These are phyloP conservation scores for Saccharum hybrid DNA, from an alignment of 202 grass and related monocot genomes.

Conservation along the genomic window DNA sequence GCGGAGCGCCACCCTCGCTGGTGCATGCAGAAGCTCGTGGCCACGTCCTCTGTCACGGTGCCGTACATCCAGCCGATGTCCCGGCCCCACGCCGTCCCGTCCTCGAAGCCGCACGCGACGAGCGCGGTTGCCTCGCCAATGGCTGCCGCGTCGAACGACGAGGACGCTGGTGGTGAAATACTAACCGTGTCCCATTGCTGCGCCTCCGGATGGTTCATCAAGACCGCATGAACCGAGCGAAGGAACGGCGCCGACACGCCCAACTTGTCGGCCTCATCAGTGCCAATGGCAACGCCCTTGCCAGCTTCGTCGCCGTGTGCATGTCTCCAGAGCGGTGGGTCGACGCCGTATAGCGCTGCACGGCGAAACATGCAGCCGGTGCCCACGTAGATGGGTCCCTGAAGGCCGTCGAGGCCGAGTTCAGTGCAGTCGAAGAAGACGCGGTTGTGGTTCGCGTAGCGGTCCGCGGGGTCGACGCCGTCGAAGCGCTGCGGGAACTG, in stretches of 20 bases:
- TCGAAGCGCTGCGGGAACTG: conserved; percentile 84
- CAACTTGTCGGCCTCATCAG: conserved; percentile 46
- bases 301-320: not conserved
- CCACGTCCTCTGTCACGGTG: conserved; percentile 78
- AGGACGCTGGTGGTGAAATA: not conserved
- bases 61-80: conserved; percentile 77
- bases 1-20: conserved; percentile 76
- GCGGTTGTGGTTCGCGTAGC: conserved; percentile 85
- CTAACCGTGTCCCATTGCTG: not conserved
- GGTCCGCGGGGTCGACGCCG: conserved; percentile 70
- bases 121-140: conserved; percentile 44
- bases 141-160: conserved; percentile 17
- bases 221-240: too few species aligned
- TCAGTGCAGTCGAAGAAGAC: conserved; percentile 77
- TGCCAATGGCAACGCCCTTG: conserved; percentile 27
- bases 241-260: conserved; percentile 51
- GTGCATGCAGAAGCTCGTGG: conserved; percentile 73
- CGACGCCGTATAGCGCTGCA: conserved; percentile 29
- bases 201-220: too few species aligned
- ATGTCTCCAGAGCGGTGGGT: conserved; percentile 47
- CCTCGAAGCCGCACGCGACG: conserved; percentile 61
- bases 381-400: conserved; percentile 59
- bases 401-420: conserved; percentile 51
- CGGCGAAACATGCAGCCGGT: conserved; percentile 57
- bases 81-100: conserved; percentile 65